Conservation (phyloP, 2,329 filamentous ascomycete species). For the Alternaria metachromatica region DNA sequence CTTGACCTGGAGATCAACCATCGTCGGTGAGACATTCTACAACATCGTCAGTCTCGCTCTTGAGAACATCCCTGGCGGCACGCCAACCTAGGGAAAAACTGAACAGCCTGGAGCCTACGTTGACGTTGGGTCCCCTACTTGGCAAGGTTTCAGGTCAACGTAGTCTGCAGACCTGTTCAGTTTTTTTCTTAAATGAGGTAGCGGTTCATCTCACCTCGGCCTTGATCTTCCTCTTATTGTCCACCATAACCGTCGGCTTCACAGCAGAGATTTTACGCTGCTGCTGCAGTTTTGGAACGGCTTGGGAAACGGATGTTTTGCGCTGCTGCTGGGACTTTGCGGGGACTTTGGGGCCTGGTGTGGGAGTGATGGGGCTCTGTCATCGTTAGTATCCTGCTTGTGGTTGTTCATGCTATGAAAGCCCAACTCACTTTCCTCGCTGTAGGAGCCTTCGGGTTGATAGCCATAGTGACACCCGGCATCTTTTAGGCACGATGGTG, state of each 20-base stretch:
- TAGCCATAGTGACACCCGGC: background rate
- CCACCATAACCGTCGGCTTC: background rate
- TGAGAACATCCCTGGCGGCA: too few relatives aligned
- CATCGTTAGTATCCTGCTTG: background rate
- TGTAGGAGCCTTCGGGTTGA: constrained; percentile 6
- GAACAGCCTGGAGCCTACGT: too few relatives aligned
- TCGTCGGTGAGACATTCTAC: background rate
- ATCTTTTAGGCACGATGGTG: background rate
- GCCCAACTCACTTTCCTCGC: constrained; percentile 13
- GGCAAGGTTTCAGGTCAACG: too few relatives aligned
- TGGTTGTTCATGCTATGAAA: too few relatives aligned
- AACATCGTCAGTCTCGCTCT: background rate
- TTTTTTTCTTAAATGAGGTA: too few relatives aligned
- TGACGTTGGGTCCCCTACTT: too few relatives aligned
- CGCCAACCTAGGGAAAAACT: too few relatives aligned
- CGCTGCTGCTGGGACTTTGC: background rate
- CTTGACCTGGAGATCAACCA: background rate
- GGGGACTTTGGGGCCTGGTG: background rate
- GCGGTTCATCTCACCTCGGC: constrained; percentile 5
- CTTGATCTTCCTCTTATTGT: constrained; percentile 15
- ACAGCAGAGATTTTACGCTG: background rate
- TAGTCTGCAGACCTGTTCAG: too few relatives aligned
- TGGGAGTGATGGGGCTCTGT: background rate
- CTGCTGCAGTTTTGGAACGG: too few relatives aligned
- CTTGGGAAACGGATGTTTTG: too few relatives aligned